Evolutionary conservation across 1,284 basidiomycete genomes (phyloP), one percentile per base, ranked within the genome.

Genomic region (Malassezia furfur): DNA sequence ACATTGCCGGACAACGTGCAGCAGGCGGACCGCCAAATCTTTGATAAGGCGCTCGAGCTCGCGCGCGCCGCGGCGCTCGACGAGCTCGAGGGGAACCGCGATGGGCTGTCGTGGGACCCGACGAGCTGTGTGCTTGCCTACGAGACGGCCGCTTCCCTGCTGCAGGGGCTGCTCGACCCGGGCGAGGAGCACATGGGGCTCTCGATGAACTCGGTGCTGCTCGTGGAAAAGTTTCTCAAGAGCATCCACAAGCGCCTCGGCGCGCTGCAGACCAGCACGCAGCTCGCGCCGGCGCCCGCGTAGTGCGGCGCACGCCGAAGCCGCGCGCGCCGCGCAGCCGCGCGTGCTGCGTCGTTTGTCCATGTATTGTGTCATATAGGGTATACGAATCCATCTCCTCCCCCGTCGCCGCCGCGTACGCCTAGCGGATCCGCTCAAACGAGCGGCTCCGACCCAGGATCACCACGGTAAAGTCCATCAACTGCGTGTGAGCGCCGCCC

Each of bases 111-210:
- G 22, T 85, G 88, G 19, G 86, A 90, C 62, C 67, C 77, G 4
- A 53, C 70, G 28, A 85, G 87, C 64, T 94, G 91, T 71, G 86
- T 94, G 77, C 85, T 86, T 68, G 80, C 91, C 35, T 98, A 98
- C 77, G 91, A 96, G 72, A 89, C 89, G 60, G 89, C 90, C 0
- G 76, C 94, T 17, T 93, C 88, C 86, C 86, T 91, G 72, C 78
- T 98, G 25, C 87, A 88, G 63, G 86, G 89, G 0, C 79, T 96
- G 5, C 84, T 93, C 67, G 93, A 98, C 72, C 87, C 91, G 59
- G 80, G 87, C 3, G 79, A 96, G 65, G 86, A 91, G 68, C 84
- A 82, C 7, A 45, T 68, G 55, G 64, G 63, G 14, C 52, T 72
- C 19, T 64, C 63, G 36, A 57, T 65, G 38, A 62, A 60, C 28